These are phyloP conservation scores for Priceomyces carsonii DNA, from an alignment of 805 yeast species.

Conservation along the genomic window DNA sequence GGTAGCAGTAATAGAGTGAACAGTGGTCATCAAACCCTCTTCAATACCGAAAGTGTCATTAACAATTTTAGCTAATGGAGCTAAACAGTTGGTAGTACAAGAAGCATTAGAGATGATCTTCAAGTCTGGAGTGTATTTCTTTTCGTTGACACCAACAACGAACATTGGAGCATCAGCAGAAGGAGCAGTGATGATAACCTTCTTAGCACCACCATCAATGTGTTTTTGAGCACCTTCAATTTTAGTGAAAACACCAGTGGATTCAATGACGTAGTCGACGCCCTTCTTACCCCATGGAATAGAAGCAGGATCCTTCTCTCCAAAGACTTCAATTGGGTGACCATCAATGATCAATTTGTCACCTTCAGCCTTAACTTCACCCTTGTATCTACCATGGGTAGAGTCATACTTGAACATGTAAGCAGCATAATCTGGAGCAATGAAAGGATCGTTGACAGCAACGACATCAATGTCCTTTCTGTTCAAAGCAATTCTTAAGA, in stretches of 20 bases:
- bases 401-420: slow-evolving; percentile 96
- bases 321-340: slow-evolving; percentile 62
- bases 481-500: slow-evolving; percentile 74
- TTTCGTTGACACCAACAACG: slow-evolving; percentile 87
- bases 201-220: slow-evolving; percentile 89
- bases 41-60: slow-evolving; percentile 84
- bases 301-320: slow-evolving; percentile 81
- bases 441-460: slow-evolving; percentile 91
- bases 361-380: slow-evolving; percentile 64
- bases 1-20: slow-evolving; percentile 94
- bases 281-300: slow-evolving; percentile 87
- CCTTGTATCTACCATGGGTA: slow-evolving; percentile 84
- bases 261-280: slow-evolving; percentile 86
- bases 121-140: slow-evolving; percentile 73
- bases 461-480: slow-evolving; percentile 79
- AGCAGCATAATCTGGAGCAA: slow-evolving; percentile 86
- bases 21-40: slow-evolving; percentile 95
- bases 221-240: slow-evolving; percentile 80
- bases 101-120: slow-evolving; percentile 88
- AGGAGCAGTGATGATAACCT: slow-evolving; percentile 93
- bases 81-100: slow-evolving; percentile 94
- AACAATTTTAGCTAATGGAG: slow-evolving; percentile 89
- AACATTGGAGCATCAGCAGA: slow-evolving; percentile 94
- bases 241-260: slow-evolving; percentile 93
- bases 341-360: slow-evolving; percentile 69